Evolutionary conservation across 164 flowering plant species (phyloP).

Genomic region (Aristolochia californica): DNA sequence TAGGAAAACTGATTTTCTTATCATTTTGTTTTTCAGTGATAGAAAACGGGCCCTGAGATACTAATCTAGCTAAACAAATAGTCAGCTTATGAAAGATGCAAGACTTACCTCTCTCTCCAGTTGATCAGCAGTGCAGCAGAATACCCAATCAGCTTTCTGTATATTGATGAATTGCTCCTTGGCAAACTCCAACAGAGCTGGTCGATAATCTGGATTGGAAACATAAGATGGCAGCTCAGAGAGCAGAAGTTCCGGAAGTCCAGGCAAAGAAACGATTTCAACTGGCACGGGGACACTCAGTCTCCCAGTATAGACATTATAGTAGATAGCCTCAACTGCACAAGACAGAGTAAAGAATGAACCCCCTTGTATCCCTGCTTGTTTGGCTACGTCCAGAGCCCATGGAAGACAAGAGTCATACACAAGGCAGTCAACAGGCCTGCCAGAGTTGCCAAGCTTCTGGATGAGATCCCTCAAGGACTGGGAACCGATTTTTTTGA

Average conservation of each 20-base stretch:
- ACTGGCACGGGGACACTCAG: background rate
- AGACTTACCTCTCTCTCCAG: conserved; percentile 16
- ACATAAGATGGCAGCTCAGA: conserved; percentile 35
- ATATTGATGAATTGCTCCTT: conserved; percentile 17
- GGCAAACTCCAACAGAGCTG: background rate
- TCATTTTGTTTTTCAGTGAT: no score
- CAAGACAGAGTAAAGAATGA: conserved; percentile 16
- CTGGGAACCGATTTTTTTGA: conserved; percentile 3
- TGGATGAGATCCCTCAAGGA: conserved; percentile 4
- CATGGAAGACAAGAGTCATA: conserved; percentile 13
- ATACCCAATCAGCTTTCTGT: conserved; percentile 15
- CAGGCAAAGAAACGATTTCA: background rate
- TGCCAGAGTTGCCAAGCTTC: background rate
- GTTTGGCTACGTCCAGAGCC: conserved; percentile 10
- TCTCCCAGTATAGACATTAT: background rate
- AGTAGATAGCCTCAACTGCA: background rate
- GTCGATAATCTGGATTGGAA: conserved; percentile 4
- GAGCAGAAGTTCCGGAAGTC: background rate
- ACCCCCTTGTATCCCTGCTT: conserved; percentile 6
- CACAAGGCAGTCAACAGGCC: conserved; percentile 7
- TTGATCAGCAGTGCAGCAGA: conserved; percentile 16
- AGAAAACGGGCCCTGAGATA: background rate
- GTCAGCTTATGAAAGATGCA: background rate
- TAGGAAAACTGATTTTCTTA: background rate
- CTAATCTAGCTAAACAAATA: background rate